phyloP scores from a whole-genome alignment of 805 yeast species.

The Yarrowia bubula region DNA sequence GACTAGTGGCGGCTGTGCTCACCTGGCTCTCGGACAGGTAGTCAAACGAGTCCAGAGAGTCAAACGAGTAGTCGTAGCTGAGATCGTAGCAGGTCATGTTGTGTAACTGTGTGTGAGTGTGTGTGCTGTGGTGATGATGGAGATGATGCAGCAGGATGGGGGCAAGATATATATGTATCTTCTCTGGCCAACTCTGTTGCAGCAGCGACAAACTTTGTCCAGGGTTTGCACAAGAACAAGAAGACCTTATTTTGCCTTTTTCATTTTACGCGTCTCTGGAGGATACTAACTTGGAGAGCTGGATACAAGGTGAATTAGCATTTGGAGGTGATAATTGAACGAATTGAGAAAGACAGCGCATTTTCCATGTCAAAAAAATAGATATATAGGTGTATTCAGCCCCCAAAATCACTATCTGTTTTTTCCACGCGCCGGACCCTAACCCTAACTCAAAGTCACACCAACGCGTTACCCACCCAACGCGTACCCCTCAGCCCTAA shows the following conservation, averaged over 20 bases:
- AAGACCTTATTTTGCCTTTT: neutral
- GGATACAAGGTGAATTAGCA: too few species aligned
- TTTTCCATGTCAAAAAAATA: too few species aligned
- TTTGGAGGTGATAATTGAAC: too few species aligned
- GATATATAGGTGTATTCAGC: too few species aligned
- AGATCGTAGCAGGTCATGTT: conserved; percentile 18
- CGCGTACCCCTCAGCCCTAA: neutral
- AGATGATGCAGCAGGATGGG: neutral
- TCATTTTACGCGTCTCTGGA: conserved; percentile 6
- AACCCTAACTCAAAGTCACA: neutral
- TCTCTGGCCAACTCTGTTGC: neutral
- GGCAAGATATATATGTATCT: neutral
- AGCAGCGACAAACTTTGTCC: neutral
- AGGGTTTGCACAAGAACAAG: neutral
- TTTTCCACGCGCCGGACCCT: neutral
- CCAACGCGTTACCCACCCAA: conserved; percentile 20
- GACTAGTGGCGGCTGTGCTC: conserved; percentile 11
- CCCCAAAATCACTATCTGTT: too few species aligned
- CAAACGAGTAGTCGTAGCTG: conserved; percentile 22
- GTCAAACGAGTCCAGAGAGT: conserved; percentile 23
- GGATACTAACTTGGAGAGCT: too few species aligned
- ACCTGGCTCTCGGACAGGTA: conserved; percentile 8
- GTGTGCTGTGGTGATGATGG: too few species aligned
- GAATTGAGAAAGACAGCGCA: too few species aligned
- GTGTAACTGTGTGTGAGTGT: too few species aligned